phyloP scores from a whole-genome alignment of 2,329 filamentous ascomycete species.

The Pleomassaria siparia region DNA sequence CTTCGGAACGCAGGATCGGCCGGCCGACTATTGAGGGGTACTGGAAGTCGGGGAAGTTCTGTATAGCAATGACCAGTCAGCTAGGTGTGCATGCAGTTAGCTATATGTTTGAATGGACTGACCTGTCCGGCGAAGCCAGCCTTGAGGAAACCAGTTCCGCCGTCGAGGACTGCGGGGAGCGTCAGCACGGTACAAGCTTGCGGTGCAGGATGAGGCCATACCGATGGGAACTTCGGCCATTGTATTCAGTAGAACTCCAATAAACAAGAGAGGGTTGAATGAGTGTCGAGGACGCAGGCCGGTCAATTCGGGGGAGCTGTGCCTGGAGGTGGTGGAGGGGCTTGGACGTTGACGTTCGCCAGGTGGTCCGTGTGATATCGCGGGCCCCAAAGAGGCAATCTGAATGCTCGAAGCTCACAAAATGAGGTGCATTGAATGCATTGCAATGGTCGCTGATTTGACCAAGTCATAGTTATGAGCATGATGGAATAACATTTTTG shows the following conservation, averaged over 20 bases:
- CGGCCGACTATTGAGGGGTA: slow-evolving; percentile 98
- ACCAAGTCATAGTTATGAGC: no score
- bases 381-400: slow-evolving; percentile 8
- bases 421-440: not conserved
- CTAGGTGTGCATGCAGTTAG: not conserved
- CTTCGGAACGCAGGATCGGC: slow-evolving; percentile 95
- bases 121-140: slow-evolving; percentile 95
- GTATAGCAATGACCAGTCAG: slow-evolving; percentile 13
- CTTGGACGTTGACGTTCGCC: slow-evolving; percentile 34
- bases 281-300: slow-evolving; percentile 13
- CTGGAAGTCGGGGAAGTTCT: slow-evolving; percentile 99
- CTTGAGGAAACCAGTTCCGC: slow-evolving; percentile 99
- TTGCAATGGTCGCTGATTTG: no score
- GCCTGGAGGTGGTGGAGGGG: slow-evolving; percentile 23
- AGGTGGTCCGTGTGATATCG: slow-evolving; percentile 22
- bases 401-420: not conserved
- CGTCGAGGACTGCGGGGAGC: slow-evolving; percentile 79
- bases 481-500: no score
- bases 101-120: slow-evolving; percentile 30
- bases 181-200: slow-evolving; percentile 28
- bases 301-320: slow-evolving; percentile 19
- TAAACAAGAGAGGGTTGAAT: slow-evolving; percentile 5
- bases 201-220: slow-evolving; percentile 28
- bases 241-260: slow-evolving; percentile 23
- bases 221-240: slow-evolving; percentile 56